Base-by-base conservation (phyloP, 345 rosid genomes). In the Salix exigua region DNA sequence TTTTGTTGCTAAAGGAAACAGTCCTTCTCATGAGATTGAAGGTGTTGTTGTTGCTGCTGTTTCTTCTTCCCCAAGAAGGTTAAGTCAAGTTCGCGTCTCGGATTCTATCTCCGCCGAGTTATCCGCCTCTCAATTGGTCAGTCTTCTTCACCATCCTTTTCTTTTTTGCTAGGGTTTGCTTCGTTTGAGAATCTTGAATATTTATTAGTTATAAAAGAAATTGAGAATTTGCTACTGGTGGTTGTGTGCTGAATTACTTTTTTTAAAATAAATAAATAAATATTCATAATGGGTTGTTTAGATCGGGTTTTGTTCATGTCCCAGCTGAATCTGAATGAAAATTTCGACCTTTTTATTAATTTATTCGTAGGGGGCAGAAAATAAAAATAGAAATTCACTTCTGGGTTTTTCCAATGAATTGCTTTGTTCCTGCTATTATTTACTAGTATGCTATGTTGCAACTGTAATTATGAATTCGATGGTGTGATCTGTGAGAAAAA, bases 81-180 rank as follows among this genome's bases (percentile, higher is more conserved):
- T 87, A 31, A 82, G 76, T 33, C 67, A 80, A 35, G 79, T 74
- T 83, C 83, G 78, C 6, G 75, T 86, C 40, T 63, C 86, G 71
- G 88, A 87, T 66, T 77, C 88, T n/a, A 80, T 80, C 70, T 62
- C 91, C 30, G 79, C 68, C 17, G 88, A 82, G 44, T 82, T 88
- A 23, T 72, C 86, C 40, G 21, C 83, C 65, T 73, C 88, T 80
- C 83, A 80, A 62, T 72, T 80, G 88, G 92, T 91, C 75, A 80
- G 87, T 74, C 68, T 74, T 64, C 18, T 14, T 46, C 30, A 26
- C 13, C 19, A 21, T 80, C 40, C 26, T 26, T 23, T n/a, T n/a
- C 21, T 23, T 42, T 40, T 30, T 21, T 40, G 28, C 8, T 5
- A 2, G 35, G 60, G 60, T 42, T 55, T 70, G 70, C 18, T 19